These are phyloP conservation scores for Zoysia japonica DNA, from an alignment of 176 grass and related monocot species.

Conservation along the genomic window DNA sequence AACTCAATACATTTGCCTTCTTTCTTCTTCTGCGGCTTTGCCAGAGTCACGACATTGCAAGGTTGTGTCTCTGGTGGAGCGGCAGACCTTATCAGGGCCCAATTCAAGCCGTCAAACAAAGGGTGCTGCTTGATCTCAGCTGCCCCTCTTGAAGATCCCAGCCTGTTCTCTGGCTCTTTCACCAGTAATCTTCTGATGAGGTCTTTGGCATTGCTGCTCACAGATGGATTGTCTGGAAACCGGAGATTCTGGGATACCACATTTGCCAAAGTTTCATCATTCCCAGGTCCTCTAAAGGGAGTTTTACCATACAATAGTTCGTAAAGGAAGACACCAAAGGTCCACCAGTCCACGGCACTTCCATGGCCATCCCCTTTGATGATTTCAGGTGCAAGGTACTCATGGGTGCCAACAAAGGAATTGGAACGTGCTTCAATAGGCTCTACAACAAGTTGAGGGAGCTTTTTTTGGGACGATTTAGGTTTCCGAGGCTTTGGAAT, in stretches of 20 bases:
- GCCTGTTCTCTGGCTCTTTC: conserved; percentile 69
- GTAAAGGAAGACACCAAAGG: conserved; percentile 69
- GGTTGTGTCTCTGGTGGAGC: conserved; percentile 64
- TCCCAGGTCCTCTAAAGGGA: conserved; percentile 67
- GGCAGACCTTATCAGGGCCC: conserved; percentile 62
- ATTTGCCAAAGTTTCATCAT: conserved; percentile 72
- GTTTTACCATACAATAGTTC: conserved; percentile 74
- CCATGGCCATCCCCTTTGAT: conserved; percentile 82
- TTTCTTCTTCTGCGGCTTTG: conserved; percentile 45
- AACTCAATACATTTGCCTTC: conserved; percentile 74
- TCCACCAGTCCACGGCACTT: conserved; percentile 84
- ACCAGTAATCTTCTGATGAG: conserved; percentile 66
- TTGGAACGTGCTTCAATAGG: conserved; percentile 67
- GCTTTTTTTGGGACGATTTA: conserved; percentile 48
- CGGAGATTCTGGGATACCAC: conserved; percentile 66
- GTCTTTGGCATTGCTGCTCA: conserved; percentile 63
- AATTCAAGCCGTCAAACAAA: conserved; percentile 74
- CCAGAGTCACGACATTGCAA: conserved; percentile 46
- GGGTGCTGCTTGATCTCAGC: conserved; percentile 82
- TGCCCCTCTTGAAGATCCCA: conserved; percentile 61
- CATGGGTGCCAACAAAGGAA: conserved; percentile 77
- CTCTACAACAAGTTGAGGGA: conserved; percentile 73
- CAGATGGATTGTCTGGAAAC: conserved; percentile 58
- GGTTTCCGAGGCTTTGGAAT: conserved; percentile 56
- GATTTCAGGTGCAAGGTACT: conserved; percentile 78